Evolutionary conservation across 345 rosid species (phyloP), one percentile per base, ranked within the genome.

Genomic region (Gossypioides kirkii): DNA sequence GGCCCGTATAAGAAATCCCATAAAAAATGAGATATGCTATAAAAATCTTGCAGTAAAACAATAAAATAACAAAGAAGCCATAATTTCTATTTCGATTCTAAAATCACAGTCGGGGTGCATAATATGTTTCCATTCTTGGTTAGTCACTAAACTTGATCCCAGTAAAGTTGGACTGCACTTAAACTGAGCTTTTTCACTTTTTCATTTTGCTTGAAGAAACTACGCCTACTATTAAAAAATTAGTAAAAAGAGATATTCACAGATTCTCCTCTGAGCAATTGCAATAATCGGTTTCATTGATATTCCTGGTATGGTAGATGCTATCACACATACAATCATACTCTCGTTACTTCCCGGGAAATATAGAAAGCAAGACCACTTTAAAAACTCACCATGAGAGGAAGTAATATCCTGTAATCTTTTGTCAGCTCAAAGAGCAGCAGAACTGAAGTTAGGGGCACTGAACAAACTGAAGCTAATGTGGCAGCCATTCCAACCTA

Each of bases 401-500:
- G 98, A 79, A 95, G 99, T 79, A 92, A 82, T 77, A 92, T 92
- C 87, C 98, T 89, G 84, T 92, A 92, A 81, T 95, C 98, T 82
- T 87, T 90, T 20, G 98, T 94, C 83, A 94, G 90, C 88, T 94
- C 98, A 64, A 94, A 92, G 76, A 94, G 77, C 63, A 94, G 90
- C 72, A 95, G 82, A 66, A 92, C 96, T 45, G 99, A 95, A 67
- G 99, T 95, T 89, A 95, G 83, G 10, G 99, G 99, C 28, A 95
- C 98, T 10, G 99, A 95, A 84, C 99, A 95, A 77, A 92, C 94
- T 77, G 98, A 95, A 79, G 98, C 99, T 67, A 95, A 80, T 23
- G 99, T 88, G 54, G 99, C 98, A 77, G 99, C 99, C 98, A 95
- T 95, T 79, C 99, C 98, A 74, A 95, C 98, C 99, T 92, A 83